These are phyloP conservation scores for Vicia sativa DNA, from an alignment of 306 rosid genomes.

Conservation along the genomic window DNA sequence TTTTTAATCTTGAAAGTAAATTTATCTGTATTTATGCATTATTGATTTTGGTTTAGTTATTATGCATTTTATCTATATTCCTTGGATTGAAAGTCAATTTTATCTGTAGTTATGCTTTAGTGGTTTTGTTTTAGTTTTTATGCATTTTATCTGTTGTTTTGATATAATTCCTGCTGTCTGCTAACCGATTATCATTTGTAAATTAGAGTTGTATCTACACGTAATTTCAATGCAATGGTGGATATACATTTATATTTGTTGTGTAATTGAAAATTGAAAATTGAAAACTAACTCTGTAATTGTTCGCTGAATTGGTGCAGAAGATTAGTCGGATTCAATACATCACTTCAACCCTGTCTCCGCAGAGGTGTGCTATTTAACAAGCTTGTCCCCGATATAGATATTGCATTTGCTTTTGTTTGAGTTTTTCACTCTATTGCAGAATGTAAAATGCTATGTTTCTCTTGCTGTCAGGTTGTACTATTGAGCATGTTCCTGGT, in stretches of 20 bases:
- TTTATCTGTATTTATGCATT: neutral
- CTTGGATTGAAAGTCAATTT: neutral
- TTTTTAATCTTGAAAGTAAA: neutral
- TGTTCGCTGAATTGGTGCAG: slow-evolving; percentile 41
- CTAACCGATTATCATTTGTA: neutral
- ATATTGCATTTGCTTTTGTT: neutral
- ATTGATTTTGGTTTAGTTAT: neutral
- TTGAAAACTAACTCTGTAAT: slow-evolving; percentile 19
- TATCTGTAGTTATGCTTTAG: neutral
- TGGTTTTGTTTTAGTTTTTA: neutral
- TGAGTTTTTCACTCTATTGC: slow-evolving; percentile 19
- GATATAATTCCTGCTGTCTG: neutral
- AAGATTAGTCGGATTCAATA: slow-evolving; percentile 47
- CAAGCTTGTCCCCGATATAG: neutral
- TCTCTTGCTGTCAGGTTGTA: slow-evolving; percentile 47
- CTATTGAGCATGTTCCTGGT: slow-evolving; percentile 46
- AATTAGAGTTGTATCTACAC: slow-evolving; percentile 17
- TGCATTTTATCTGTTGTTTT: slow-evolving; percentile 4
- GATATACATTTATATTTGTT: slow-evolving; percentile 15
- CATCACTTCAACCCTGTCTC: slow-evolving; percentile 28
- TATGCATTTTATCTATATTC: neutral
- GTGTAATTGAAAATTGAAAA: too few species aligned
- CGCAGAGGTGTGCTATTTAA: slow-evolving; percentile 44
- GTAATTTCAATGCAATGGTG: slow-evolving; percentile 1
- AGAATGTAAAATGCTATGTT: slow-evolving; percentile 46